Evolutionary conservation across 163 green algal genomes (phyloP).

Genomic region (Volvox carteri): DNA sequence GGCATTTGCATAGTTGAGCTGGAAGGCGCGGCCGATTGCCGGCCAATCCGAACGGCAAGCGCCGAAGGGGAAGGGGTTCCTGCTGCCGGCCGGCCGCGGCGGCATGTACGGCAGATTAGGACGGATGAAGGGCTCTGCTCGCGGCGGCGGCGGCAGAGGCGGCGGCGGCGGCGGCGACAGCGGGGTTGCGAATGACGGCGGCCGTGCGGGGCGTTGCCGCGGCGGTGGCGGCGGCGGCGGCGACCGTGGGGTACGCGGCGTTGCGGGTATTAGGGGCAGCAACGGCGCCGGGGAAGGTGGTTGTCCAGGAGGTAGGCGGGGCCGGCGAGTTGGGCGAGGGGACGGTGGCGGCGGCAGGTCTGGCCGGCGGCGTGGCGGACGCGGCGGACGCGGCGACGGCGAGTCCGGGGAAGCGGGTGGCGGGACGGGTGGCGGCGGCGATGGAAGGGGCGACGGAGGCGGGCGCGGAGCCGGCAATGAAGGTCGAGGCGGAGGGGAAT

Average conservation of each 20-base stretch:
- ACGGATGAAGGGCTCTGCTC: background rate
- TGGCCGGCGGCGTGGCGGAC: background rate
- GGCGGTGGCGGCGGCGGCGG: background rate
- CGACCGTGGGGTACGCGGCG: background rate
- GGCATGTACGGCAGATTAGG: conserved; percentile 22
- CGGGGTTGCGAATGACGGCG: background rate
- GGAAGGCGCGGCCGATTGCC: conserved; percentile 8
- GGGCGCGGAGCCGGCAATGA: too few relatives aligned
- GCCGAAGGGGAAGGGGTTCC: conserved; percentile 42
- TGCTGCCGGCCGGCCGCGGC: background rate
- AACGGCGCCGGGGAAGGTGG: background rate
- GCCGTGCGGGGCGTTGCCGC: background rate
- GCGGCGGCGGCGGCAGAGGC: background rate
- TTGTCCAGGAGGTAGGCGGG: background rate
- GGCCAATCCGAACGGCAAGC: background rate
- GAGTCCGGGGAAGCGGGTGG: background rate
- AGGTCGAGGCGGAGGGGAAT: background rate
- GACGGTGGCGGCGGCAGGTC: background rate
- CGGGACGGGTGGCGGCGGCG: background rate
- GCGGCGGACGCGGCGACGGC: background rate
- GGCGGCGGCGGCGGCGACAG: background rate
- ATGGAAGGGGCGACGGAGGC: background rate
- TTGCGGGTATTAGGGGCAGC: background rate
- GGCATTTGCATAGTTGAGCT: conserved; percentile 9
- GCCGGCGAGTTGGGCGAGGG: background rate